Base-by-base conservation (phyloP, 2,329 filamentous ascomycete genomes). In the Chaetomiaceae sp. region DNA sequence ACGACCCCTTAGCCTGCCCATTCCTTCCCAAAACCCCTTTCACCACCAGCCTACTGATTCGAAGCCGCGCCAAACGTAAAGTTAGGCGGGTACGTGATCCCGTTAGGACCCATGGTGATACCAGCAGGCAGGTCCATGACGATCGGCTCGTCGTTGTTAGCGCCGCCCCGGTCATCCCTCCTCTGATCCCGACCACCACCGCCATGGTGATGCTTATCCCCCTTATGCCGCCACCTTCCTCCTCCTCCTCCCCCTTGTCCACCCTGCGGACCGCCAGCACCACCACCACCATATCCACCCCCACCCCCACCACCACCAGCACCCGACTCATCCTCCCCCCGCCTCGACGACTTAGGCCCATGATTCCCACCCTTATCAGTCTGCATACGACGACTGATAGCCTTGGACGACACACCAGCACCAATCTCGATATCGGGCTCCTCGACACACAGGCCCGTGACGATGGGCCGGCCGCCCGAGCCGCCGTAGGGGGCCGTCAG, bases 371-470 rank as follows among this genome's bases (percentile, higher is more conserved):
- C 80, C 64, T 83, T 82, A 66, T 87, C 83, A 7, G 83, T 87
- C 69, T 84, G 81, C 81, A 86, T 85, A 33, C 84, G 81, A 17
- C 83, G 77, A 62, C 81, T 84, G 57, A 87, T 86, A 36, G 83
- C 90, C 76, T 99, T 99, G 39, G 91, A 96, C 17, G 91, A 96
- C 14, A 99, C 95, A 52, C 94, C 94, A 17, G 92, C 91, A 49
- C 94, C 94, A 54, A 99, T 99, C 71, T 99, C 94, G 64, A 99
- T 99, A 67, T 99, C 94, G 3, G 94, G 94, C 72, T 99, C 94
- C 69, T 99, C 94, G 23, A 99, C 88, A 6, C 91, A 87, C 73
- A 99, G 83, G 38, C 91, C 91, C 14, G 82, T 77, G 66, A 91
- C 86, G 56, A 99, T 89, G 2, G 83, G 75, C 53, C 82, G 81